Percentiles rank a stretch among this genome's conserved stretches.
Evolutionary conservation across 176 grass and related monocot genomes (phyloP).

Genomic region (Calamus simplicifolius): DNA sequence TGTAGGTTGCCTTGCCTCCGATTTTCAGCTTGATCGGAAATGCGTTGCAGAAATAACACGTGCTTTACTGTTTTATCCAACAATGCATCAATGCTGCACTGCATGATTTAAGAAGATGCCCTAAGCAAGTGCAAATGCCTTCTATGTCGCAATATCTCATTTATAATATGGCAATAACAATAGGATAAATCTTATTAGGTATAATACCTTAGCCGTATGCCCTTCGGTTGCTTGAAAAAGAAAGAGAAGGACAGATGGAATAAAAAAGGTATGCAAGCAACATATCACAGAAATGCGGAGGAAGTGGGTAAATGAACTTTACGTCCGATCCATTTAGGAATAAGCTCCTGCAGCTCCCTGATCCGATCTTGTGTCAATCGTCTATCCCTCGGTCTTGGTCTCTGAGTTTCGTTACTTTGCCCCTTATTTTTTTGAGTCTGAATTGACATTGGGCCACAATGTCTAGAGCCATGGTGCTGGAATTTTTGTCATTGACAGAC

Average conservation of each 20-base stretch:
- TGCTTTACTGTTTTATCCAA: constrained; percentile 53
- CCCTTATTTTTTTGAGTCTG: constrained; percentile 22
- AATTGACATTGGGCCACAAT: constrained; percentile 15
- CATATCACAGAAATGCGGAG: background rate
- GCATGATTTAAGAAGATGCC: constrained; percentile 27
- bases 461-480: constrained; percentile 4
- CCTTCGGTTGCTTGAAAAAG: background rate
- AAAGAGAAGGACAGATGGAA: constrained; percentile 4
- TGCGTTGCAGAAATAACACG: constrained; percentile 50
- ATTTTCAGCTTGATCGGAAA: constrained; percentile 47
- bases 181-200: too few species aligned
- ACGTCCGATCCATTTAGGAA: constrained; percentile 54
- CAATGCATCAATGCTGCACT: constrained; percentile 79
- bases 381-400: constrained; percentile 59
- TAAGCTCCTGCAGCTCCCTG: constrained; percentile 54
- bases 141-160: too few species aligned
- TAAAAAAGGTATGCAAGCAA: constrained; percentile 1
- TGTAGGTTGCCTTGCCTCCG: constrained; percentile 28
- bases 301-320: too few species aligned
- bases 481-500: constrained; percentile 19
- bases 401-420: constrained; percentile 31
- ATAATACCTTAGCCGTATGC: too few species aligned
- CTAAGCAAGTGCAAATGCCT: background rate
- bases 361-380: constrained; percentile 69
- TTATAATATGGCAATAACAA: too few species aligned